Evolutionary conservation across 176 grass and related monocot genomes (phyloP).

Genomic region (Cenchrus fungigraminus): DNA sequence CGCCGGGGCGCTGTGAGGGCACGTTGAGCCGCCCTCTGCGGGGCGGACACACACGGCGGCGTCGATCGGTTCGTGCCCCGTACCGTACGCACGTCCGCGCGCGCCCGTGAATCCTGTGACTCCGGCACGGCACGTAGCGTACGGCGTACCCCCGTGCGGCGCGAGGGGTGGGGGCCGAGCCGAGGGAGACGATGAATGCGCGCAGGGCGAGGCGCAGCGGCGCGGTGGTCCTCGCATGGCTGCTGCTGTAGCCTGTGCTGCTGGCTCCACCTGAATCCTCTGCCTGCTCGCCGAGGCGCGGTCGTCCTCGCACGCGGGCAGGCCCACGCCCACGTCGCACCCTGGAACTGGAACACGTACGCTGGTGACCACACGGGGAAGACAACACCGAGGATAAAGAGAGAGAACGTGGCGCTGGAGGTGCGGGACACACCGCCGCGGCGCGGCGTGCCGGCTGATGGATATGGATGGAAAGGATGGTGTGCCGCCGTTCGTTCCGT

Average conservation of each 20-base stretch:
- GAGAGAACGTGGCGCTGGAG: neutral
- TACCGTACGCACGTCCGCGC: neutral
- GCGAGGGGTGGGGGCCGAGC: neutral
- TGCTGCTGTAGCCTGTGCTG: neutral
- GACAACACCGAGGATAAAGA: constrained; percentile 21
- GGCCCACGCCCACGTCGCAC: constrained; percentile 36
- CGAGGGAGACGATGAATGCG: constrained; percentile 3
- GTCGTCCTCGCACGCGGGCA: neutral
- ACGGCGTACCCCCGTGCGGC: neutral
- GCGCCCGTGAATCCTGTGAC: constrained; percentile 46
- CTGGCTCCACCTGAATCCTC: too few relatives aligned
- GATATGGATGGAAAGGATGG: too few relatives aligned
- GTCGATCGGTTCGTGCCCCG: neutral
- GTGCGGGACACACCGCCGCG: neutral
- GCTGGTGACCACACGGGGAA: constrained; percentile 45
- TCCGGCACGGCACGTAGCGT: neutral
- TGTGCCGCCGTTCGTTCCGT: too few relatives aligned
- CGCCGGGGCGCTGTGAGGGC: constrained; percentile 2
- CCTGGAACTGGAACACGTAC: constrained; percentile 45
- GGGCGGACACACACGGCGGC: neutral
- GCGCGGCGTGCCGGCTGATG: neutral
- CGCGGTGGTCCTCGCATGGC: constrained; percentile 24
- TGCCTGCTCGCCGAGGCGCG: neutral
- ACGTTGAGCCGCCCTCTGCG: neutral
- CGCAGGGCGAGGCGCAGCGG: neutral